phyloP scores from a whole-genome alignment of 108 stramenopile species.

The Skeletonema menzelii region DNA sequence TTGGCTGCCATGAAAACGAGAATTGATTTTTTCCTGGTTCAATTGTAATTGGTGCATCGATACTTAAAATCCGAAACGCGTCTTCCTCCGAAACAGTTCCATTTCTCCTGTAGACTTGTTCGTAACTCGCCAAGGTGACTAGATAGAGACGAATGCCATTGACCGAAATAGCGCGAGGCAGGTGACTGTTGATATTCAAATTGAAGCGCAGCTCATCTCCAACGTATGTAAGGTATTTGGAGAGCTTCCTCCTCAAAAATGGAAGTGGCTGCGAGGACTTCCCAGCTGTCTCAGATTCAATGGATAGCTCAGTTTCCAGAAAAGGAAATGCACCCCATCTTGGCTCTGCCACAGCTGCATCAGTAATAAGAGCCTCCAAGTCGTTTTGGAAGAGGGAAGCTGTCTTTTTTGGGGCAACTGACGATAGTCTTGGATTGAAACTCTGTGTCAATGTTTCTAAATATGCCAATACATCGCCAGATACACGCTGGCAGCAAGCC shows the following conservation, averaged over 20 bases:
- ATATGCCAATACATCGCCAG: slow-evolving; percentile 58
- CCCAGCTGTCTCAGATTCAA: slow-evolving; percentile 38
- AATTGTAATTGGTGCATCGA: slow-evolving; percentile 44
- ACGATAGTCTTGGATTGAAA: slow-evolving; percentile 59
- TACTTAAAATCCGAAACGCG: slow-evolving; percentile 54
- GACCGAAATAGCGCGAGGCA: slow-evolving; percentile 62
- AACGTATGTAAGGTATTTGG: slow-evolving; percentile 57
- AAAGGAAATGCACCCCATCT: slow-evolving; percentile 63
- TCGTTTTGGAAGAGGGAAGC: slow-evolving; percentile 60
- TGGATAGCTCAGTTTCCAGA: slow-evolving; percentile 56
- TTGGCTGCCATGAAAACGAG: slow-evolving; percentile 63
- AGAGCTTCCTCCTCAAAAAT: slow-evolving; percentile 56
- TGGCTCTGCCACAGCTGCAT: slow-evolving; percentile 48
- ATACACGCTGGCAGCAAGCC: slow-evolving; percentile 73
- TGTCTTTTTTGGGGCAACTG: slow-evolving; percentile 62
- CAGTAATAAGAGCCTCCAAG: slow-evolving; percentile 60
- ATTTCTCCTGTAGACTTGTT: slow-evolving; percentile 41
- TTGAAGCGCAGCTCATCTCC: slow-evolving; percentile 58
- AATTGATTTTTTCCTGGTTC: slow-evolving; percentile 62
- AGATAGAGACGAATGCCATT: slow-evolving; percentile 62
- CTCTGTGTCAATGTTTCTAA: slow-evolving; percentile 73
- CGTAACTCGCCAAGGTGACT: slow-evolving; percentile 54
- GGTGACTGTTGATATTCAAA: slow-evolving; percentile 54
- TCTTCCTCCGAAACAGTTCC: slow-evolving; percentile 61
- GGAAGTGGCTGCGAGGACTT: slow-evolving; percentile 39